Base-by-base conservation (phyloP, 2,329 filamentous ascomycete species). In the Nectriaceae sp. region DNA sequence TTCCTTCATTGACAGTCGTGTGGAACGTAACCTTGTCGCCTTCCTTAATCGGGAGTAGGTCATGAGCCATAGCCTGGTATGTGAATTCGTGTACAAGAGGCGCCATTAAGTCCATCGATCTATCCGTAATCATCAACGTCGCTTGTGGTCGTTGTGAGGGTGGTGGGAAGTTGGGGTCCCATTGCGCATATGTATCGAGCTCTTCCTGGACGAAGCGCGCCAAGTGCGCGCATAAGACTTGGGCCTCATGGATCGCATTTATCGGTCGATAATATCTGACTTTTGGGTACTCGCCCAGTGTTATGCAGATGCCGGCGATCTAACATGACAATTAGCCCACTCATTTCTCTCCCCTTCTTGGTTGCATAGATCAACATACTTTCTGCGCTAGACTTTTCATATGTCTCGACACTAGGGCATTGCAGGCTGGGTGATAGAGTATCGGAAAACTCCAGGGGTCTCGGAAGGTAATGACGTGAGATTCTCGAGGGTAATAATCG, bases 41-140 rank as follows among this genome's bases (percentile, higher is more conserved):
- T 45, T 97, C 94, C 61, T 88, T 85, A 64, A 99, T 90, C 0
- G 88, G 88, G 22, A 99, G 74, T 8, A 99, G 75, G 65, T 99
- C 94, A 68, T 97, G 90, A 3, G 90, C 93, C 93, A 99, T 97
- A 42, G 94, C 91, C 70, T 99, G 94, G 67, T 97, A 99, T 11
- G 94, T 97, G 66, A 99, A 97, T 64, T 99, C 94, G 70, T 99
- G 94, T 4, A 97, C 66, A 11, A 97, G 73, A 1, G 94, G 94
- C 0, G 93, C 86, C 72, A 88, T 84, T 3, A 97, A 71, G 67
- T 99, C 94, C 88, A 99, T 94, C 6, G 91, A 90, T 53, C 94
- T 83, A 68, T 97, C 94, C 1, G 91, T 89, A 52, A 99, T 88
- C 62, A 96, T 76, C 1, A 99, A 80, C 1, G 91, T 83, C 33